phyloP scores from a whole-genome alignment of 164 flowering plant species.

The Saururus chinensis region DNA sequence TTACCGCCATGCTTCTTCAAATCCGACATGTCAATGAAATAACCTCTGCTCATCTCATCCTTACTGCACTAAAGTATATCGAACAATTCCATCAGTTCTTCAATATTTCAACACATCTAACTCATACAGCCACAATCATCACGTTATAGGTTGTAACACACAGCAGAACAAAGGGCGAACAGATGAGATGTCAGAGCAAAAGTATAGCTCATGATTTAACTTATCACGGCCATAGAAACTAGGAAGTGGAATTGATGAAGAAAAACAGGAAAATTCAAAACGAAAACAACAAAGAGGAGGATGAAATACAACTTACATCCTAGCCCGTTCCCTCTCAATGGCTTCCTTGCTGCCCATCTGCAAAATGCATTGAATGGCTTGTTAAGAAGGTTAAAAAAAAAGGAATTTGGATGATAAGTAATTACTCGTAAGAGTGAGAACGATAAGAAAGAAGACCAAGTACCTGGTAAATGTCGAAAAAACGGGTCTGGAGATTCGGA shows the following conservation, averaged over 20 bases:
- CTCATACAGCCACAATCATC: too few species aligned
- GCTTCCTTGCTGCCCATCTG: slow-evolving; percentile 67
- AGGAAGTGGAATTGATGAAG: not conserved
- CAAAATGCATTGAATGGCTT: slow-evolving; percentile 1
- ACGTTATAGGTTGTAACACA: not conserved
- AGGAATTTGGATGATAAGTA: not conserved
- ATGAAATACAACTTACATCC: slow-evolving; percentile 46
- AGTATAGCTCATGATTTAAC: not conserved
- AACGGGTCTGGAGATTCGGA: slow-evolving; percentile 26
- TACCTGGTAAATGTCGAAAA: slow-evolving; percentile 73
- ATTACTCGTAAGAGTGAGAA: too few species aligned
- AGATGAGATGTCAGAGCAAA: too few species aligned
- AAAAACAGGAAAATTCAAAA: too few species aligned
- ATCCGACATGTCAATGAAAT: slow-evolving; percentile 79
- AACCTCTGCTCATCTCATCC: slow-evolving; percentile 94
- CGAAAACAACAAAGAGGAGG: not conserved
- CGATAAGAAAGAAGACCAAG: not conserved
- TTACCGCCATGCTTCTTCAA: slow-evolving; percentile 86
- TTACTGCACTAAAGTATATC: slow-evolving; percentile 53
- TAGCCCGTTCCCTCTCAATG: slow-evolving; percentile 71
- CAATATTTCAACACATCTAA: not conserved
- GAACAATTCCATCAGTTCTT: slow-evolving; percentile 3
- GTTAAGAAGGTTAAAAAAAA: not conserved
- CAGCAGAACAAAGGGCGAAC: not conserved
- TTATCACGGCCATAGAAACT: not conserved